Conservation (phyloP, 495 filamentous ascomycete genomes). For the Trichoderma reesei region DNA sequence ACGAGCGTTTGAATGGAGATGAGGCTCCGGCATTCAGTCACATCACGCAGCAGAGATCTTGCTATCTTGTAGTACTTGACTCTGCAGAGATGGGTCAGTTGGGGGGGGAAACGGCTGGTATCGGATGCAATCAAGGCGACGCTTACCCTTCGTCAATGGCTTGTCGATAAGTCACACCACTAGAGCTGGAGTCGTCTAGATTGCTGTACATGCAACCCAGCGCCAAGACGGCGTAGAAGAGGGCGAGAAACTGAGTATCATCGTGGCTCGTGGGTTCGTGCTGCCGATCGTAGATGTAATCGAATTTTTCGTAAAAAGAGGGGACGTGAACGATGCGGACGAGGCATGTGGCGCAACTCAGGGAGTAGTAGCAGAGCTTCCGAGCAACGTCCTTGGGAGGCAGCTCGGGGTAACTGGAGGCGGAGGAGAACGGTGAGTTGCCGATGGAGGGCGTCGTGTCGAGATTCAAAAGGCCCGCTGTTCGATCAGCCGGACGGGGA, state of each 20-base stretch:
- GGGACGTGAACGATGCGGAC: slow-evolving; percentile 85
- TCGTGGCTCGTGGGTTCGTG: slow-evolving; percentile 59
- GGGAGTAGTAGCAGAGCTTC: slow-evolving; percentile 61
- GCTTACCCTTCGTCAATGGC: slow-evolving; percentile 75
- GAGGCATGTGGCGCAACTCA: slow-evolving; percentile 76
- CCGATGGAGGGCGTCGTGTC: slow-evolving; percentile 63
- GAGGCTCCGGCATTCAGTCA: slow-evolving; percentile 86
- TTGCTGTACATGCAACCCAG: slow-evolving; percentile 76
- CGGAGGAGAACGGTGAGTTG: slow-evolving; percentile 41
- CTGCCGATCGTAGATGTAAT: slow-evolving; percentile 67
- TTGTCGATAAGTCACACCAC: slow-evolving; percentile 45
- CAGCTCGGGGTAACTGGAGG: slow-evolving; percentile 54
- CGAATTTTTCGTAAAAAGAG: slow-evolving; percentile 66
- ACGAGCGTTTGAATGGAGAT: slow-evolving; percentile 75
- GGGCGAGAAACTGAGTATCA: slow-evolving; percentile 72
- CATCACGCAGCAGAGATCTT: slow-evolving; percentile 65
- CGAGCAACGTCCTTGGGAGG: slow-evolving; percentile 59
- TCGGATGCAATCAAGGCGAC: neutral
- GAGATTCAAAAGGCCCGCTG: slow-evolving; percentile 33
- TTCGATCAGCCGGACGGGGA: slow-evolving; percentile 29
- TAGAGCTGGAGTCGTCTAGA: slow-evolving; percentile 29
- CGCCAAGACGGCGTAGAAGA: slow-evolving; percentile 74
- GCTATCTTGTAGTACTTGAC: slow-evolving; percentile 78
- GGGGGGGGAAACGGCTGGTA: neutral
- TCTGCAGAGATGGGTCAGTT: slow-evolving; percentile 33